Evolutionary conservation across 495 filamentous ascomycete genomes (phyloP).

Genomic region (Penicillium turbatum): DNA sequence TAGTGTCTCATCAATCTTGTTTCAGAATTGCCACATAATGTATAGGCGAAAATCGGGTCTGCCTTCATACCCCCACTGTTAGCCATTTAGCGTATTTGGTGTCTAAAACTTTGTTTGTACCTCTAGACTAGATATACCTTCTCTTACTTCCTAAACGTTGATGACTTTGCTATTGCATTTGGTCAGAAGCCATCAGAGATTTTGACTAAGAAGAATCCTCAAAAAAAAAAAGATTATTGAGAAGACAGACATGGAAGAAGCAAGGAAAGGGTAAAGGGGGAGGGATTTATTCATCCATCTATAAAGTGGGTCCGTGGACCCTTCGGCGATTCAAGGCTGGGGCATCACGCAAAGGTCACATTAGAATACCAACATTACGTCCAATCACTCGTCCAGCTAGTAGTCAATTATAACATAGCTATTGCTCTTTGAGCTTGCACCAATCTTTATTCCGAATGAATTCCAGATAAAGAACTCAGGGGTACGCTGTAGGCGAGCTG

Average conservation of each 20-base stretch:
- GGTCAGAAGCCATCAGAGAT: background rate
- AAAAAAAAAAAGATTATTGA: too few species aligned
- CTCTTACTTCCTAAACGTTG: background rate
- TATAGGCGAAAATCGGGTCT: background rate
- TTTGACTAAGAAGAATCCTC: too few species aligned
- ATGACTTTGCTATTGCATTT: too few species aligned
- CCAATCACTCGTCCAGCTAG: too few species aligned
- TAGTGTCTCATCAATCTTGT: background rate
- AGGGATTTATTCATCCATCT: background rate
- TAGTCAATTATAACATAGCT: too few species aligned
- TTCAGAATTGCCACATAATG: background rate
- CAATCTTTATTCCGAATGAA: too few species aligned
- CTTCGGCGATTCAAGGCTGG: background rate
- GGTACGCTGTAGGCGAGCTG: too few species aligned
- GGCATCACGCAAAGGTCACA: too few species aligned
- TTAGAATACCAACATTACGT: too few species aligned
- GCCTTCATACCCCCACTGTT: background rate
- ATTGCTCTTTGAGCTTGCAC: too few species aligned
- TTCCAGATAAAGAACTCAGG: too few species aligned
- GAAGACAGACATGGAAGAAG: background rate
- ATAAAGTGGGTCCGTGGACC: background rate
- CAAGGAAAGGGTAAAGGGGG: background rate
- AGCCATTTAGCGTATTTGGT: background rate
- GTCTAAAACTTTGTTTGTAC: background rate
- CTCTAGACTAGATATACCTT: background rate